These are phyloP conservation scores for Moesziomyces sp. DNA, from an alignment of 1,284 basidiomycete genomes.

Conservation along the genomic window DNA sequence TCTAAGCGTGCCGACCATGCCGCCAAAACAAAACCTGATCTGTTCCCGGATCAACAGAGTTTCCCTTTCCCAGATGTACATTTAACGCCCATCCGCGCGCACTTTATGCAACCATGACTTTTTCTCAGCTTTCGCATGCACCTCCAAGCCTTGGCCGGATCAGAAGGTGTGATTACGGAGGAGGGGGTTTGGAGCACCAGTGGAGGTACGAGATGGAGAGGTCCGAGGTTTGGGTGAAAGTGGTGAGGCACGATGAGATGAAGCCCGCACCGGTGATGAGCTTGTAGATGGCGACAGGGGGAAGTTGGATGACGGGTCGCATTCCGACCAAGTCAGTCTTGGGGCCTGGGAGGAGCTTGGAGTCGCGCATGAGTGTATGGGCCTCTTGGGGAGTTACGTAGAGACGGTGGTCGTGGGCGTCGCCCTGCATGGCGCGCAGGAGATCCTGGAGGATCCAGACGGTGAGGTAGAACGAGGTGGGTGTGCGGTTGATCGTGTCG, in stretches of 20 bases:
- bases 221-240: slow-evolving; percentile 17
- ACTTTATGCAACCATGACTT: neutral
- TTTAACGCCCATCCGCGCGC: slow-evolving; percentile 2
- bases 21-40: neutral
- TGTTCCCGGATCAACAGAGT: neutral
- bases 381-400: slow-evolving; percentile 37
- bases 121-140: neutral
- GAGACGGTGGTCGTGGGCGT: slow-evolving; percentile 49
- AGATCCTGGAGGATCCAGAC: slow-evolving; percentile 46
- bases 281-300: slow-evolving; percentile 15
- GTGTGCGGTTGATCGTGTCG: slow-evolving; percentile 54
- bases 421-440: slow-evolving; percentile 37
- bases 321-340: slow-evolving; percentile 21
- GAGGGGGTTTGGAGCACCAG: slow-evolving; percentile 11
- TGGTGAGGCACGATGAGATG: slow-evolving; percentile 14
- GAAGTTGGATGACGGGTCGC: slow-evolving; percentile 18
- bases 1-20: slow-evolving; percentile 13
- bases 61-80: slow-evolving; percentile 3
- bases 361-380: slow-evolving; percentile 5
- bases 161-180: too few species aligned
- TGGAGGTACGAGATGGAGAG: slow-evolving; percentile 33
- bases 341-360: slow-evolving; percentile 18
- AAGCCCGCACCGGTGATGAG: slow-evolving; percentile 29
- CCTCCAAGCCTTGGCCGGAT: too few species aligned
- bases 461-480: slow-evolving; percentile 45